Evolutionary conservation across 2,329 filamentous ascomycete genomes (phyloP), one percentile per base, ranked within the genome.

Genomic region (Diplodia intermedia): DNA sequence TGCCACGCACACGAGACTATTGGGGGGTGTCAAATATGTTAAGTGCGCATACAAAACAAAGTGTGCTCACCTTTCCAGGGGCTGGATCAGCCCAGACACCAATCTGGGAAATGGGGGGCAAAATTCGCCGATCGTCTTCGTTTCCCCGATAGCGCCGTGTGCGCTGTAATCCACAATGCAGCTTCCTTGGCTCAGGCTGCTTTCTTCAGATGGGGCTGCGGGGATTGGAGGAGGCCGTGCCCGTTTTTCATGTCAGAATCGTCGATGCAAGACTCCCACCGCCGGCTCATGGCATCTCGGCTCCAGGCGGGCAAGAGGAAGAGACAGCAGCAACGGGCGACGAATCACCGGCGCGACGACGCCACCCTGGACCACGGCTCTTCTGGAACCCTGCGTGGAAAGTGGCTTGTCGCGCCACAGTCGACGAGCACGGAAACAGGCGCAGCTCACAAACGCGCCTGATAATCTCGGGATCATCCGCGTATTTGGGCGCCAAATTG

Each of bases 381-480:
- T 52, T 62, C 66, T 67, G 55, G 56, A 67, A 61, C 66, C 47
- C 56, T 40, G 55, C 47, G 49, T 61, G 33, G 66, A 57, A 62
- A 67, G 65, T 67, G 65, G 65, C 65, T 57, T 49, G 43, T 15
- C 29, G 33, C 53, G 54, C 65, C 65, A 67, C 65, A 57, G 20
- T 67, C 29, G 55, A 54, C 43, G 38, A 54, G 55, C 55, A 60
- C 49, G 66, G 56, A 62, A 67, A 31, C 36, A 55, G 47, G 50
- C 66, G 66, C 66, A 67, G 55, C 66, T 53, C 53, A 38, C 43
- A 31, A 50, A 63, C 29, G 60, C 47, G 52, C 26, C 47, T 50
- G 60, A 29, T n/a, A 63, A 63, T 63, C 60, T 63, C 60, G 60
- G 60, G 60, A 63, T 63, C 60, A 26, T 63, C 60, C 60, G 60